These are phyloP conservation scores for Fusarium duplospermum DNA, from an alignment of 2,329 filamentous ascomycete genomes.

Conservation along the genomic window DNA sequence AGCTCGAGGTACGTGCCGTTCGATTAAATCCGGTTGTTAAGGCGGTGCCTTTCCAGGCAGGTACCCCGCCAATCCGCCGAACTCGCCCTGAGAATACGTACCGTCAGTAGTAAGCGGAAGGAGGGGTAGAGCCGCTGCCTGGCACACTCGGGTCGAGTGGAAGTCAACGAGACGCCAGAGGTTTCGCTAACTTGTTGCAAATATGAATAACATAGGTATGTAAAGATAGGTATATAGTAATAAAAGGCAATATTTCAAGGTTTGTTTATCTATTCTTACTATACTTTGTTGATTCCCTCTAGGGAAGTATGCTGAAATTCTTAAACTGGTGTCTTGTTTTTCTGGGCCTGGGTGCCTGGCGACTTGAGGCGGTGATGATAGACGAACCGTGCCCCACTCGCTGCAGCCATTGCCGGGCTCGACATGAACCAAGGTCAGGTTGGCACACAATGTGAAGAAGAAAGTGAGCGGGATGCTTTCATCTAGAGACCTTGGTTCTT, in stretches of 20 bases:
- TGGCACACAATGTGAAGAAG: not conserved
- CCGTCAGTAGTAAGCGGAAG: not conserved
- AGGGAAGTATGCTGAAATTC: no score
- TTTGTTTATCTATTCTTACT: no score
- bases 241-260: no score
- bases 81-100: not conserved
- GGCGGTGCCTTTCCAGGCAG: not conserved
- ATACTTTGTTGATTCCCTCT: no score
- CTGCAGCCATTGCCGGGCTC: not conserved
- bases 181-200: no score
- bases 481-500: not conserved
- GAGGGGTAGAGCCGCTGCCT: conserved; percentile 4
- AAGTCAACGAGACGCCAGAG: no score
- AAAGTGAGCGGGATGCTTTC: not conserved
- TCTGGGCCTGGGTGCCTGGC: not conserved
- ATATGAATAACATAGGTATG: no score
- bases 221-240: no score
- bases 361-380: not conserved
- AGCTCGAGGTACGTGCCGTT: not conserved
- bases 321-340: no score
- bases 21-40: conserved; percentile 7
- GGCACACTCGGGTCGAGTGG: no score
- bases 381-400: not conserved
- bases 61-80: conserved; percentile 2
- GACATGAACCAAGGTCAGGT: not conserved